These are phyloP conservation scores for Alternaria gaisen DNA, from an alignment of 2,329 filamentous ascomycete genomes.

Conservation along the genomic window DNA sequence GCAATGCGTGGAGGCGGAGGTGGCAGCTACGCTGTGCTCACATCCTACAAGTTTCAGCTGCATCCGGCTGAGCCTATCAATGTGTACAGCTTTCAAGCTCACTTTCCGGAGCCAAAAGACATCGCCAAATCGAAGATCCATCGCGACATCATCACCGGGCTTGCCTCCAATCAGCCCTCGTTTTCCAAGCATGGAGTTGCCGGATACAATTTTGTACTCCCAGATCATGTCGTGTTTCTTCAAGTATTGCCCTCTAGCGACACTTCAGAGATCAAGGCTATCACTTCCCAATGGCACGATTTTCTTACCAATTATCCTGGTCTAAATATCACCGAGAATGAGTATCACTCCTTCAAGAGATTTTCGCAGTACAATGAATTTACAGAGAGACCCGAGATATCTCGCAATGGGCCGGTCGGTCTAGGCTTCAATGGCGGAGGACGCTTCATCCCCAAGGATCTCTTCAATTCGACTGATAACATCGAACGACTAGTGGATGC, in stretches of 20 bases:
- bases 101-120: conserved; percentile 36
- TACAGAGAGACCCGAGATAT: conserved; percentile 40
- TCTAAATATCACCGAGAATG: conserved; percentile 42
- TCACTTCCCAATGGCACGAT: conserved; percentile 43
- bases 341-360: conserved; percentile 42
- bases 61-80: conserved; percentile 46
- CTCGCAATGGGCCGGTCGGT: conserved; percentile 47
- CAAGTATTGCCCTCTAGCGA: conserved; percentile 43
- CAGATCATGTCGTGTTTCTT: conserved; percentile 43
- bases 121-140: conserved; percentile 44
- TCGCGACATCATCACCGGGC: conserved; percentile 40
- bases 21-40: conserved; percentile 48
- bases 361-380: conserved; percentile 46
- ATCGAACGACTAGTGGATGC: conserved; percentile 42
- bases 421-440: conserved; percentile 45
- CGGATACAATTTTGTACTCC: conserved; percentile 48
- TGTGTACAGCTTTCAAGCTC: conserved; percentile 48
- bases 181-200: conserved; percentile 44
- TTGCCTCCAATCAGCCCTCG: conserved; percentile 42
- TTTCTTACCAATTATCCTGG: conserved; percentile 45
- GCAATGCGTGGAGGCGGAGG: conserved; percentile 50
- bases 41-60: conserved; percentile 49
- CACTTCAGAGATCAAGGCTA: conserved; percentile 32
- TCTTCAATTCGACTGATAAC: conserved; percentile 31
- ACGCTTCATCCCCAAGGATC: conserved; percentile 43